These are phyloP conservation scores for Zymoseptoria ardabiliae DNA, from an alignment of 2,329 filamentous ascomycete species.

Conservation along the genomic window DNA sequence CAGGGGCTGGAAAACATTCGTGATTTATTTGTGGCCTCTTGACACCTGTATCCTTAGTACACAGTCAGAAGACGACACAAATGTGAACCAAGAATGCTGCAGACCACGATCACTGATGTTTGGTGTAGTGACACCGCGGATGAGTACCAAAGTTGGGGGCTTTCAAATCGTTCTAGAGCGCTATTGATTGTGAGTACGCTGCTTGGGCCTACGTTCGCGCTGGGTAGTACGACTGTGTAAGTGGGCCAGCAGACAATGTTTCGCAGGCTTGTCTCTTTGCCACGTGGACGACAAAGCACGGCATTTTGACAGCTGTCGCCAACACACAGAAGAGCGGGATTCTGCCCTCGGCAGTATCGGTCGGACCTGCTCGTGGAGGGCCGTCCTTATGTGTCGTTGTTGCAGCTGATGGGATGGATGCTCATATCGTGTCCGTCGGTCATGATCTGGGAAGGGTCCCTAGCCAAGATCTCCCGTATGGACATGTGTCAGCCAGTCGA, in stretches of 20 bases:
- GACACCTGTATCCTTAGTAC: background rate
- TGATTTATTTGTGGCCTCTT: background rate
- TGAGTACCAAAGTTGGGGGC: background rate
- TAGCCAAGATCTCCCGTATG: too few species aligned
- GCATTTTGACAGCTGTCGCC: background rate
- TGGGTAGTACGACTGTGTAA: background rate
- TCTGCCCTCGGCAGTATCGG: background rate
- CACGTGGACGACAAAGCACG: background rate
- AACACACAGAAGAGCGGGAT: background rate
- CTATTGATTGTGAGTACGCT: background rate
- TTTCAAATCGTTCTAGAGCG: background rate
- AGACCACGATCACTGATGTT: background rate
- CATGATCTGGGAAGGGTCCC: too few species aligned
- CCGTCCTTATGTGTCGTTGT: too few species aligned
- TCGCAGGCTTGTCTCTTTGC: background rate
- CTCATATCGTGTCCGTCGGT: too few species aligned
- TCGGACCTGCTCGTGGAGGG: background rate
- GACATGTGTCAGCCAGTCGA: too few species aligned
- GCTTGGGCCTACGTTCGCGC: background rate
- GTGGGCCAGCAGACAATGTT: background rate
- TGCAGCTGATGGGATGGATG: too few species aligned
- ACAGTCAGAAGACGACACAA: background rate
- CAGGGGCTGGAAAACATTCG: background rate
- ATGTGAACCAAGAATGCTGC: background rate
- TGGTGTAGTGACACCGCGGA: background rate